Percentiles rank a stretch among this genome's conserved stretches.
phyloP scores from a whole-genome alignment of 441 rosid species.

The Adansonia madagascariensis region DNA sequence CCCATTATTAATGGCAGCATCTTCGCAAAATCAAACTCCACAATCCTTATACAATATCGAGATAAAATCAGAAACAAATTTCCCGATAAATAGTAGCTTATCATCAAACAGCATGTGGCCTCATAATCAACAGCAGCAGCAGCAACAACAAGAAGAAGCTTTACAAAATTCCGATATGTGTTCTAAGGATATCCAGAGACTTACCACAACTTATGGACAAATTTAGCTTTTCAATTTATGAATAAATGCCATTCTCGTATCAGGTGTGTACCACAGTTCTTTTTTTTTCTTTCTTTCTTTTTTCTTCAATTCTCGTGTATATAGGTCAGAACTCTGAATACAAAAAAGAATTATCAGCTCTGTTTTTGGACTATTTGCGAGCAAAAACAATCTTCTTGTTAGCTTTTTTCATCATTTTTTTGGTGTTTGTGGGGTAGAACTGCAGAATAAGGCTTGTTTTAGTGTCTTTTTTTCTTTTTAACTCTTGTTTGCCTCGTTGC shows the following conservation, averaged over 20 bases:
- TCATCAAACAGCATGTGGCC: constrained; percentile 44
- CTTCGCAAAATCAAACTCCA: constrained; percentile 49
- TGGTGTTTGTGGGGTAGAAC: constrained; percentile 36
- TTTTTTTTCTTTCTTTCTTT: not conserved
- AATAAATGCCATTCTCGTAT: constrained; percentile 23
- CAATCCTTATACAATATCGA: constrained; percentile 49
- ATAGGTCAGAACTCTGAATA: constrained; percentile 37
- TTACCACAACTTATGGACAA: constrained; percentile 52
- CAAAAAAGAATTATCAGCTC: constrained; percentile 32
- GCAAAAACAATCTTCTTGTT: constrained; percentile 27
- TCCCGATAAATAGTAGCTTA: constrained; percentile 37
- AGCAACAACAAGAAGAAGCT: constrained; percentile 47
- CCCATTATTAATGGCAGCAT: constrained; percentile 47
- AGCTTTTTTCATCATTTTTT: not conserved
- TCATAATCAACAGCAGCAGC: constrained; percentile 44
- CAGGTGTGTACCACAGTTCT: constrained; percentile 40
- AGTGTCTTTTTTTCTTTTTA: constrained; percentile 27
- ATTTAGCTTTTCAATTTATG: constrained; percentile 35
- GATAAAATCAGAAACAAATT: constrained; percentile 58
- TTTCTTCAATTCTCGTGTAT: constrained; percentile 40
- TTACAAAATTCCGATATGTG: constrained; percentile 42
- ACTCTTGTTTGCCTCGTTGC: constrained; percentile 35
- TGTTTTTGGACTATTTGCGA: constrained; percentile 40
- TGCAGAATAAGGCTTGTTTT: constrained; percentile 41
- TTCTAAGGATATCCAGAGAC: constrained; percentile 52